These are phyloP conservation scores for Chrysoporthe puriensis DNA, from an alignment of 2,329 filamentous ascomycete species.

Conservation along the genomic window DNA sequence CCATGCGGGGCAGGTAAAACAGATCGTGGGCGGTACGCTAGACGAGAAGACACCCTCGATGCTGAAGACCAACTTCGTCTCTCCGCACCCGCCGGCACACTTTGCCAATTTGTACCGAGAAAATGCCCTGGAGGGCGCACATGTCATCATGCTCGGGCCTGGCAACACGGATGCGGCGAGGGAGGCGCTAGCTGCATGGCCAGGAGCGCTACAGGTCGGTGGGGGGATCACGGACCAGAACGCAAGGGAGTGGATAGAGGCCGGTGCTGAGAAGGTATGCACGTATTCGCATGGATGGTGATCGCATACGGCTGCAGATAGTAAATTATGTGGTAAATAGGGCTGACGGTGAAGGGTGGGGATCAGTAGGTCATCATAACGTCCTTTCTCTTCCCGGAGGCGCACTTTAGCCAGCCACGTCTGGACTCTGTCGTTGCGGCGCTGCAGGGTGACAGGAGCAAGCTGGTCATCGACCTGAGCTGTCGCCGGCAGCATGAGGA, in stretches of 20 bases:
- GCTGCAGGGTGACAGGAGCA: constrained; percentile 73
- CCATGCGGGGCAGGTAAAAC: constrained; percentile 96
- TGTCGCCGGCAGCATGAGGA: constrained; percentile 75
- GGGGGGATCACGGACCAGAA: constrained; percentile 91
- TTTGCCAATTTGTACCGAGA: constrained; percentile 83
- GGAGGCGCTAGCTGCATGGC: constrained; percentile 80
- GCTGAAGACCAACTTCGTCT: constrained; percentile 92
- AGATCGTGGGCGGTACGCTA: constrained; percentile 95
- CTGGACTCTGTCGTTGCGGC: constrained; percentile 74
- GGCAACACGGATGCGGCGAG: constrained; percentile 81
- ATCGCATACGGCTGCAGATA: background rate
- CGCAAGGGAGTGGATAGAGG: constrained; percentile 82
- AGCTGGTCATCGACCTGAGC: constrained; percentile 93
- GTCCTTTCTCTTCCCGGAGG: constrained; percentile 87
- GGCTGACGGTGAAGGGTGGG: constrained; percentile 12
- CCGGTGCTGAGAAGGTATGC: constrained; percentile 83
- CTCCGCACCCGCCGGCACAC: constrained; percentile 77
- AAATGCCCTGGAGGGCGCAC: constrained; percentile 74
- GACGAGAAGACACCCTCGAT: constrained; percentile 61
- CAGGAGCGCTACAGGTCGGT: constrained; percentile 80
- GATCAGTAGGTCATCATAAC: constrained; percentile 87
- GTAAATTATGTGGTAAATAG: background rate
- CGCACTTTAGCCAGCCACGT: constrained; percentile 76
- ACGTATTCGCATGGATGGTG: background rate
- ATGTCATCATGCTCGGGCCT: constrained; percentile 95